phyloP scores from a whole-genome alignment of 805 yeast species.

The Ogataea minuta region DNA sequence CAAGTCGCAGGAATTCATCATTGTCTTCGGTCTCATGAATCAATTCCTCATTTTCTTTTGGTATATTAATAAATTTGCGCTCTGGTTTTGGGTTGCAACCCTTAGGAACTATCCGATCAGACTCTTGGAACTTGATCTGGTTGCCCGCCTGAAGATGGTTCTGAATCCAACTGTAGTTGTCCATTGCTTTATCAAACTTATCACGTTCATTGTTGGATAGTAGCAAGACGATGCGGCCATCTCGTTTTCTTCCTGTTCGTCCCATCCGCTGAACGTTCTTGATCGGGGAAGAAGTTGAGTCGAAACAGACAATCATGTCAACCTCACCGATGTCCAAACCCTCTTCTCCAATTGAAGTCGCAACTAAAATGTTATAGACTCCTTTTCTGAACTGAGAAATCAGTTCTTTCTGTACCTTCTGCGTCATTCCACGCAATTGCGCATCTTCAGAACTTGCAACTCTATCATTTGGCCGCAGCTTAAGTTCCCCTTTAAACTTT shows the following conservation, averaged over 20 bases:
- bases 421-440: slow-evolving; percentile 83
- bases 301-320: slow-evolving; percentile 88
- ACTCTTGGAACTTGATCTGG: slow-evolving; percentile 41
- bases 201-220: slow-evolving; percentile 73
- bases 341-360: slow-evolving; percentile 98
- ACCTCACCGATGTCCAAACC: slow-evolving; percentile 98
- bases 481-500: slow-evolving; percentile 25
- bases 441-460: slow-evolving; percentile 73
- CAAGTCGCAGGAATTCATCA: slow-evolving; percentile 59
- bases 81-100: slow-evolving; percentile 54
- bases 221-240: slow-evolving; percentile 75
- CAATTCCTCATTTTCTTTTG: slow-evolving; percentile 62
- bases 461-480: slow-evolving; percentile 36
- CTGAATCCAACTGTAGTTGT: slow-evolving; percentile 77
- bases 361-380: slow-evolving; percentile 75
- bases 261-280: slow-evolving; percentile 96
- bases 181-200: slow-evolving; percentile 83
- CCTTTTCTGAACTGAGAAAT: slow-evolving; percentile 74
- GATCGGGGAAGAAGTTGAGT: slow-evolving; percentile 90
- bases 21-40: slow-evolving; percentile 47
- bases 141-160: slow-evolving; percentile 53
- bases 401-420: slow-evolving; percentile 78
- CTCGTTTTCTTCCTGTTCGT: slow-evolving; percentile 93
- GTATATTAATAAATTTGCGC: slow-evolving; percentile 57
- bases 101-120: slow-evolving; percentile 69